These are phyloP conservation scores for Pharnaceum exiguum DNA, from an alignment of 148 eudicot species.

Conservation along the genomic window DNA sequence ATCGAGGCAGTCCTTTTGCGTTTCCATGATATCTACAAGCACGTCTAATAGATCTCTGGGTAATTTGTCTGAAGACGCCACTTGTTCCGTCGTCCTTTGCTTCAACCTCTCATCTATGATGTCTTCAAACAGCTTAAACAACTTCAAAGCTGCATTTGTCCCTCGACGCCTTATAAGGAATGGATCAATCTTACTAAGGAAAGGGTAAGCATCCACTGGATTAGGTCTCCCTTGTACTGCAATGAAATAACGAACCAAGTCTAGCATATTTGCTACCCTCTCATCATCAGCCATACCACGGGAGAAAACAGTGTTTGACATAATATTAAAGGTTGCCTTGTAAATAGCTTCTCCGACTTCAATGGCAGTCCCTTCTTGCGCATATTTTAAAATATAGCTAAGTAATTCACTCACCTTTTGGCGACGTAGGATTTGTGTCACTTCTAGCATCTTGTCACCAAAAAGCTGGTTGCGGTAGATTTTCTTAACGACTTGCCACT, in stretches of 20 bases:
- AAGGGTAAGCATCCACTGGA: background rate
- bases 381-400: background rate
- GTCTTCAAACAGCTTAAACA: background rate
- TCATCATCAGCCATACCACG: background rate
- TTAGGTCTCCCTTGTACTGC: background rate
- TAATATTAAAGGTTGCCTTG: background rate
- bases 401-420: too few relatives aligned
- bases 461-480: too few relatives aligned
- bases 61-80: too few relatives aligned
- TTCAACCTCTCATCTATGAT: background rate
- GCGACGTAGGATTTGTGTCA: too few relatives aligned
- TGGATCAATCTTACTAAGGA: background rate
- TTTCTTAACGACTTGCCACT: too few relatives aligned
- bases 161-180: background rate
- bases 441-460: too few relatives aligned
- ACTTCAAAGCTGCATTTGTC: too few relatives aligned
- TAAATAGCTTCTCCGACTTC: background rate
- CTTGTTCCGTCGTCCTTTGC: background rate
- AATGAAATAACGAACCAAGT: background rate
- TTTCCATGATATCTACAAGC: conserved; percentile 11
- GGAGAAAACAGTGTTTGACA: background rate
- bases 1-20: background rate
- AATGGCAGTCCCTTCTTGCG: background rate
- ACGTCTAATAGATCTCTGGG: conserved; percentile 1
- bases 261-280: background rate